Evolutionary conservation across 1,284 basidiomycete genomes (phyloP).

Genomic region (Naganishia cerealis): DNA sequence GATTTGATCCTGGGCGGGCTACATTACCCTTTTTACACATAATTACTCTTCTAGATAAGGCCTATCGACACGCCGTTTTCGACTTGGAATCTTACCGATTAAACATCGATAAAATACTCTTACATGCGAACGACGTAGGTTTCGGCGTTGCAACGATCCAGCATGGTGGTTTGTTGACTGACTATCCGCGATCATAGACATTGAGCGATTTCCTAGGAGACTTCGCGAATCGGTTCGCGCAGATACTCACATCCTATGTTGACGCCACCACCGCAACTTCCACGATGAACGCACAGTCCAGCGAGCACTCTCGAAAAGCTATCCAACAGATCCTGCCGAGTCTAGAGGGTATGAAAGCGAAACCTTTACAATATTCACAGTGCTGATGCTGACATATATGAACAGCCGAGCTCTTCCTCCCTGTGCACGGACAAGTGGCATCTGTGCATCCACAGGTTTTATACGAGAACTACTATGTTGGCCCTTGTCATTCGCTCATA

Average conservation of each 20-base stretch:
- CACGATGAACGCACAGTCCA: slow-evolving; percentile 60
- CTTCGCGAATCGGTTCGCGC: slow-evolving; percentile 66
- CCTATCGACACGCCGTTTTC: slow-evolving; percentile 87
- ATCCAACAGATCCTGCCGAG: slow-evolving; percentile 55
- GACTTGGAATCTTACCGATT: slow-evolving; percentile 89
- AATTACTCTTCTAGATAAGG: slow-evolving; percentile 65
- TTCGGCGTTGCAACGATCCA: slow-evolving; percentile 31
- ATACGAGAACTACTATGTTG: slow-evolving; percentile 73
- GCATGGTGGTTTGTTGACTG: not conserved
- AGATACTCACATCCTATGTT: slow-evolving; percentile 68
- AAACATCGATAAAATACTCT: slow-evolving; percentile 75
- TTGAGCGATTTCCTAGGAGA: slow-evolving; percentile 77
- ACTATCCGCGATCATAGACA: slow-evolving; percentile 57
- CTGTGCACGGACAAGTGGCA: not conserved
- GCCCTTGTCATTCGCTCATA: slow-evolving; percentile 74
- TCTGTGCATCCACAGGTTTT: slow-evolving; percentile 53
- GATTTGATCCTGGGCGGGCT: not conserved
- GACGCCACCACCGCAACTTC: slow-evolving; percentile 64
- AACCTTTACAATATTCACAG: slow-evolving; percentile 41
- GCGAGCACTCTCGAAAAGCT: slow-evolving; percentile 53
- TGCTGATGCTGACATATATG: not conserved
- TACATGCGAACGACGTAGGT: slow-evolving; percentile 70
- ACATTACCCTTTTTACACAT: not conserved
- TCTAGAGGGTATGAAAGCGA: slow-evolving; percentile 51
- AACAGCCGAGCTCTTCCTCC: slow-evolving; percentile 12